A percentile compares a stretch with the other conserved stretches of the same genome.
Evolutionary conservation across 257 asterid genomes (phyloP).

Genomic region (Voacanga thouarsii): DNA sequence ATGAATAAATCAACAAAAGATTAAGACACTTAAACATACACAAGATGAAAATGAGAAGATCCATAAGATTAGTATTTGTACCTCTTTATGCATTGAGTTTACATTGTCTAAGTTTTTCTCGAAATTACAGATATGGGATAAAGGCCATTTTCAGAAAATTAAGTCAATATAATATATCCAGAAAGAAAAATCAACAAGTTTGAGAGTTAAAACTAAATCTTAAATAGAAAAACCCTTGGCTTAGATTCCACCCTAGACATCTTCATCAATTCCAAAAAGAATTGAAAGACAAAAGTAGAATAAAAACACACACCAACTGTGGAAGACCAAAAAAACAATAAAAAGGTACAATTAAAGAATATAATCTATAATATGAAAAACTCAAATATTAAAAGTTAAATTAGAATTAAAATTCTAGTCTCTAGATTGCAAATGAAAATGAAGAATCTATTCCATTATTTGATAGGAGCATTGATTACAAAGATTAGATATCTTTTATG

Average conservation of each 20-base stretch:
- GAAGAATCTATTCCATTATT: neutral
- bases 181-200: constrained; percentile 45
- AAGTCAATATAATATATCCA: constrained; percentile 12
- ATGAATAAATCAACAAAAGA: constrained; percentile 38
- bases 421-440: too few relatives aligned
- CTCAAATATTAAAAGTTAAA: neutral
- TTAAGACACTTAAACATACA: constrained; percentile 13
- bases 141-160: constrained; percentile 28
- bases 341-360: neutral
- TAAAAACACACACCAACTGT: constrained; percentile 9
- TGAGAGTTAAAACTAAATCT: constrained; percentile 91
- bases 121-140: constrained; percentile 74
- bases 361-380: neutral
- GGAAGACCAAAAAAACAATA: neutral
- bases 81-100: constrained; percentile 95
- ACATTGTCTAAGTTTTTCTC: constrained; percentile 72
- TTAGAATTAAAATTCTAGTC: neutral
- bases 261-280: constrained; percentile 98
- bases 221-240: constrained; percentile 89
- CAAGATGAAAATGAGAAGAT: constrained; percentile 17
- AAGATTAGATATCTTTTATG: neutral
- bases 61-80: constrained; percentile 24
- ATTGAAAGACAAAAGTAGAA: constrained; percentile 51
- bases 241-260: constrained; percentile 98
- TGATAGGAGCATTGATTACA: neutral